Base-by-base conservation (phyloP, 129 eudicot genomes). In the Pittosporum tobira region DNA sequence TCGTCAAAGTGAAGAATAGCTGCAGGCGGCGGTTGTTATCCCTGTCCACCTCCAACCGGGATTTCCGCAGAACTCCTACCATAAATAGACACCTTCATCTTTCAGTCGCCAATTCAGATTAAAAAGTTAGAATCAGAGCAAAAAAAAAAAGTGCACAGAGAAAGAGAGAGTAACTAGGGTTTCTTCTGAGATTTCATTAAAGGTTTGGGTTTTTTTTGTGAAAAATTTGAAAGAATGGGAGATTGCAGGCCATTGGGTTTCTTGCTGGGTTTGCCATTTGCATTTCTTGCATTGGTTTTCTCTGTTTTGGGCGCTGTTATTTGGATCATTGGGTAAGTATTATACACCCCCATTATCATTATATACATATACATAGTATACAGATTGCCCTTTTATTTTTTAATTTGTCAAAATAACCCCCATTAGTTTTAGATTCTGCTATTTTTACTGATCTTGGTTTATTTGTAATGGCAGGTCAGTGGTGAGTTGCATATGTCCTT, bases 211-310 rank as follows among this genome's bases (percentile, higher is more conserved):
- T 15, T n/a, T 45, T 20, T n/a, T n/a, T n/a, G n/a, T 42, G 47
- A 4, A 12, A 37, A 6, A 34, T 15, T 56, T 24, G 13, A 48
- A 48, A 57, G 25, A 53, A 73, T 81, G 84, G 79, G 54, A 19
- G 72, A 60, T 53, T 85, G 88, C 77, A 75, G 83, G 73, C 94
- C 94, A 51, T 44, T 85, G 61, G 94, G 83, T 19, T 85, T 78
- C 64, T 48, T 85, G 66, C 40, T 85, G 29, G 85, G 85, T 43
- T 44, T 85, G 60, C 94, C 94, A 0, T 81, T 85, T 65, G 88
- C 94, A 0, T 37, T 85, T 27, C 31, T 79, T 49, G 77, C 81
- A 9, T 63, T 85, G 71, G 61, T 81, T 18, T 29, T 85, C 31
- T 78, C 94, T 44, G 42, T 81, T 10, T 34, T 82, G 5, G 94